A percentile compares a stretch with the other conserved stretches of the same genome.
phyloP scores from a whole-genome alignment of 2,329 filamentous ascomycete species.

The Diaporthe caulivora region DNA sequence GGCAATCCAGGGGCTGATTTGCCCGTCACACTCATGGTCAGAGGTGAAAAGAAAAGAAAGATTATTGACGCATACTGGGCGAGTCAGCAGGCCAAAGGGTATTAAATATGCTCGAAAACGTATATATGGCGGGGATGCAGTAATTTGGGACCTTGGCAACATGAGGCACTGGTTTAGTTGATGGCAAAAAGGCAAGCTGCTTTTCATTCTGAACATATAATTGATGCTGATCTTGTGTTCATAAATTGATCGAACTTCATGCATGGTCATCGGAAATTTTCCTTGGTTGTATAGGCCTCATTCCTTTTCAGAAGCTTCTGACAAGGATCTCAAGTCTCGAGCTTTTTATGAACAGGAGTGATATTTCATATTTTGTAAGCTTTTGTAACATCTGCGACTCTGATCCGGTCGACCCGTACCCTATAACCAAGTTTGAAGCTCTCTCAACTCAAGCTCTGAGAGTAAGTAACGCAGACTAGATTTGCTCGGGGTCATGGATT shows the following conservation, averaged over 20 bases:
- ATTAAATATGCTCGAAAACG: background rate
- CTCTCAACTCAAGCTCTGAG: too few relatives aligned
- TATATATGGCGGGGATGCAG: background rate
- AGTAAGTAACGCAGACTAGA: too few relatives aligned
- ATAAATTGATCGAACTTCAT: background rate
- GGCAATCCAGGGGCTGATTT: background rate
- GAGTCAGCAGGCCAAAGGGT: background rate
- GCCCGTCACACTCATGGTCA: constrained; percentile 11
- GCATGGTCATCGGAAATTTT: background rate
- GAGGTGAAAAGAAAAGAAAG: constrained; percentile 1
- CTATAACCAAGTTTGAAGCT: background rate
- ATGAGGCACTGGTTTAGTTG: background rate
- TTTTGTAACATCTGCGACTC: background rate
- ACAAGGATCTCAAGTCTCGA: background rate
- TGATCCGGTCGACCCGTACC: background rate
- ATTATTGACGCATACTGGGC: constrained; percentile 3
- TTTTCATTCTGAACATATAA: background rate
- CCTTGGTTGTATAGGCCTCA: background rate
- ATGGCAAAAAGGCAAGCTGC: too few relatives aligned
- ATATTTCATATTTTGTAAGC: too few relatives aligned
- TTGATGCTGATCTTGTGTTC: background rate
- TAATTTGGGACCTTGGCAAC: background rate
- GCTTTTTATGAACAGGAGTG: too few relatives aligned
- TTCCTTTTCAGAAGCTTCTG: background rate
- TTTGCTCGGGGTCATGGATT: too few relatives aligned